These are phyloP conservation scores for Cladosporium sp. DNA, from an alignment of 2,329 filamentous ascomycete genomes.

Conservation along the genomic window DNA sequence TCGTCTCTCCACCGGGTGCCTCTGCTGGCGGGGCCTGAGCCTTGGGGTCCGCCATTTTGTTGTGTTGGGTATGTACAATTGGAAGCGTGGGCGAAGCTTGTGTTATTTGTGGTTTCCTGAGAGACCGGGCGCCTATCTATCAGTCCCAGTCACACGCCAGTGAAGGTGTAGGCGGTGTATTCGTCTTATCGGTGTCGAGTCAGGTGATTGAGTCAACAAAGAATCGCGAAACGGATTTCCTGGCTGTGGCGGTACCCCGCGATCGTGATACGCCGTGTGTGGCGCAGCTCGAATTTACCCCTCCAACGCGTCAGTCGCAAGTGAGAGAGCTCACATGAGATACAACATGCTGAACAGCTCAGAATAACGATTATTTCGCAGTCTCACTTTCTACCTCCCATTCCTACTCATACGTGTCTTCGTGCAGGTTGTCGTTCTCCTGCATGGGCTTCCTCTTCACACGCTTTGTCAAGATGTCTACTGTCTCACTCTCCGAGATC, in stretches of 20 bases:
- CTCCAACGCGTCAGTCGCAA: background rate
- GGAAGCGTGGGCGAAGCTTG: no score
- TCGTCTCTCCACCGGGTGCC: constrained; percentile 24
- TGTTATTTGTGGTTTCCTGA: background rate
- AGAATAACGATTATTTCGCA: no score
- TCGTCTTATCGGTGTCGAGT: background rate
- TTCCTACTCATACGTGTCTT: no score
- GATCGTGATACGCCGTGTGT: background rate
- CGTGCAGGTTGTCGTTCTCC: no score
- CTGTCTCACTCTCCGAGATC: constrained; percentile 47
- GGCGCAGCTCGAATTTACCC: background rate
- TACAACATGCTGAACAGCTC: no score
- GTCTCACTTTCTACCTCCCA: no score
- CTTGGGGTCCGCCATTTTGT: constrained; percentile 27
- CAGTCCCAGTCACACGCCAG: background rate
- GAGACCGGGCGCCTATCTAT: background rate
- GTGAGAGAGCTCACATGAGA: no score
- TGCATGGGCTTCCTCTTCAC: background rate
- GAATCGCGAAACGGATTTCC: constrained; percentile 3
- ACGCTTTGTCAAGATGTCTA: background rate
- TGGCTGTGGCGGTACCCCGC: constrained; percentile 4
- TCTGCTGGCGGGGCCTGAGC: constrained; percentile 13
- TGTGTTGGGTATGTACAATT: background rate
- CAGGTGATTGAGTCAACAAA: constrained; percentile 9
- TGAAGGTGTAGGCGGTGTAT: background rate